Conservation (phyloP, 495 filamentous ascomycete species). For the Apodospora peruviana region DNA sequence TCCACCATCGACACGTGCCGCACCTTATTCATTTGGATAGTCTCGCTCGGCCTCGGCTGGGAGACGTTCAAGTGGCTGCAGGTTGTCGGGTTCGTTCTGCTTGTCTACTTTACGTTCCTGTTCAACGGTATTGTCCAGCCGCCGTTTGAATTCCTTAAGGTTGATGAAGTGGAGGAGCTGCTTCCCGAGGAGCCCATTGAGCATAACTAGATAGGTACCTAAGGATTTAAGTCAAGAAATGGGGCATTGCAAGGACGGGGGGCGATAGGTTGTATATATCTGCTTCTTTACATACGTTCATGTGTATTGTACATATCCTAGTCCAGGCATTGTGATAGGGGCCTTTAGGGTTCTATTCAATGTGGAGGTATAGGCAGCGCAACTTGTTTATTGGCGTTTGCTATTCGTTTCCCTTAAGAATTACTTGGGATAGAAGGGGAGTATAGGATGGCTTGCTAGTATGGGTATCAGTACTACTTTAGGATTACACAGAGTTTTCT, state of each 20-base stretch:
- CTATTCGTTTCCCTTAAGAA: too few relatives aligned
- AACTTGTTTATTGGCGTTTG: too few relatives aligned
- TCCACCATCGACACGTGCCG: conserved; percentile 97
- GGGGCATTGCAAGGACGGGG: too few relatives aligned
- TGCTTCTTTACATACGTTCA: too few relatives aligned
- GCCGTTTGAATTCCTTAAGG: conserved; percentile 53
- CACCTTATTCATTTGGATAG: conserved; percentile 97
- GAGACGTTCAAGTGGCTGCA: conserved; percentile 98
- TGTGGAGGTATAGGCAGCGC: too few relatives aligned
- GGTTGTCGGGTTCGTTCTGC: conserved; percentile 76
- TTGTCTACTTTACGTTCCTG: conserved; percentile 95
- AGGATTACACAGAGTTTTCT: too few relatives aligned
- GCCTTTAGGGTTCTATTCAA: too few relatives aligned
- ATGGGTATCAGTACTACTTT: too few relatives aligned
- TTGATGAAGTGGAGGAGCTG: conserved; percentile 61
- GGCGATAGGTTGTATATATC: background rate
- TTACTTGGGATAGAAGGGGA: too few relatives aligned
- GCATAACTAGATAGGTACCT: conserved; percentile 52
- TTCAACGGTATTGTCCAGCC: conserved; percentile 89
- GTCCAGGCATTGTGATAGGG: too few relatives aligned
- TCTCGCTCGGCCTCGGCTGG: conserved; percentile 90
- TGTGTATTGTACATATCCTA: background rate
- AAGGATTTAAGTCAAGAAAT: too few relatives aligned
- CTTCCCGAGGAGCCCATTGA: conserved; percentile 82
- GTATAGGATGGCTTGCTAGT: too few relatives aligned